phyloP scores from a whole-genome alignment of 345 rosid species.

The Luvunga scandens region DNA sequence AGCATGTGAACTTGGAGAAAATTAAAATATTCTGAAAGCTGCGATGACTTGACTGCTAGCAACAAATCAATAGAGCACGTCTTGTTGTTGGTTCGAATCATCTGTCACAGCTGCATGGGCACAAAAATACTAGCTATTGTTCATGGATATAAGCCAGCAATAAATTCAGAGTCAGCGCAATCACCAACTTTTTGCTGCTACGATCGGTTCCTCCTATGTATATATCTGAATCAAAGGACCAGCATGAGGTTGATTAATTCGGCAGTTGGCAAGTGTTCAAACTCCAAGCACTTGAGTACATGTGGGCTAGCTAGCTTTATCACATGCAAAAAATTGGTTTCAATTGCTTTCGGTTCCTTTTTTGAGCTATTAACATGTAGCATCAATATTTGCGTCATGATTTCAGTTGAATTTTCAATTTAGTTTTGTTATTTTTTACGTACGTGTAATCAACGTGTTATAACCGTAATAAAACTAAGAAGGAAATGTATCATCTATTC shows the following conservation, averaged over 20 bases:
- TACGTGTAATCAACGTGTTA: no score
- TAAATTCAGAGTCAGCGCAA: neutral
- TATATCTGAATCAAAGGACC: neutral
- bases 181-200: neutral
- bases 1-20: neutral
- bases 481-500: no score
- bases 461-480: no score
- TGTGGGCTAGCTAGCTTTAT: neutral
- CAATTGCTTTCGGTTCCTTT: conserved; percentile 8
- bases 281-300: neutral
- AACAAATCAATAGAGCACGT: neutral
- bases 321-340: conserved; percentile 13
- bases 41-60: neutral
- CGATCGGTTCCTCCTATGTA: neutral
- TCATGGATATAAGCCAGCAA: neutral
- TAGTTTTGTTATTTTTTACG: neutral
- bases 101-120: neutral
- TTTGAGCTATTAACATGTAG: no score
- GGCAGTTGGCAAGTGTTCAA: neutral
- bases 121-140: neutral
- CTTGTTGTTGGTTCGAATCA: neutral
- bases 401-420: neutral
- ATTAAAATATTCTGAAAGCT: no score
- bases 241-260: neutral
- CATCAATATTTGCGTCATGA: neutral